Evolutionary conservation across 352 stramenopile genomes (phyloP).

Genomic region (Globisporangium nagaii): DNA sequence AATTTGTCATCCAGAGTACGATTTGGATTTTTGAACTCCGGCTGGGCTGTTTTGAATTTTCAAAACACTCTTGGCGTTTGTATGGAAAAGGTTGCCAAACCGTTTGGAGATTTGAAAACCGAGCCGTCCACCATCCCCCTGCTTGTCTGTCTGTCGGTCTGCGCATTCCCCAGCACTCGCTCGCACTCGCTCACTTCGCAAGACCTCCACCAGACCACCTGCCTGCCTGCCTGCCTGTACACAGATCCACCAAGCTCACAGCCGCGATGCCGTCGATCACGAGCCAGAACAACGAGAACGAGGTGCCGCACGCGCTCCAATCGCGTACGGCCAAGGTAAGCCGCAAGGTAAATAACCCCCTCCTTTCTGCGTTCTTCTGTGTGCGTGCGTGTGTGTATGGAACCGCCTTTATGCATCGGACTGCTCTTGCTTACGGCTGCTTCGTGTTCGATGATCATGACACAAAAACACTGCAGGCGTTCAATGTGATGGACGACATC

Average conservation of each 20-base stretch:
- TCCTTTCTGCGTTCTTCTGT: background rate
- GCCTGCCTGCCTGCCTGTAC: background rate
- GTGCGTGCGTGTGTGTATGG: background rate
- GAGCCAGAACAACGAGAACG: constrained; percentile 71
- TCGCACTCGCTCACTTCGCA: constrained; percentile 1
- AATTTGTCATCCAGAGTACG: background rate
- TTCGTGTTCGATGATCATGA: constrained; percentile 3
- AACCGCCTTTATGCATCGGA: too few relatives aligned
- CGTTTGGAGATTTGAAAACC: constrained; percentile 7
- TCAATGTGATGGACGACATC: constrained; percentile 36
- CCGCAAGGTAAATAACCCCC: constrained; percentile 17
- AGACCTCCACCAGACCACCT: background rate
- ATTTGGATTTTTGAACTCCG: background rate
- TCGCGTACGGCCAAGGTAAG: constrained; percentile 49
- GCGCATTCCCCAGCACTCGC: constrained; percentile 5
- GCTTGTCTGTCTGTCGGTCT: constrained; percentile 10
- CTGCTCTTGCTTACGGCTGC: too few relatives aligned
- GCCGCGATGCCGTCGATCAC: constrained; percentile 22
- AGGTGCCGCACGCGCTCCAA: constrained; percentile 32
- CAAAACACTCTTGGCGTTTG: constrained; percentile 8
- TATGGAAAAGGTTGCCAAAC: background rate
- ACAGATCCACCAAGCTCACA: background rate
- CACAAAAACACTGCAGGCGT: constrained; percentile 20
- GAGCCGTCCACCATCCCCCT: constrained; percentile 2
- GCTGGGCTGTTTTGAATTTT: constrained; percentile 10